Evolutionary conservation across 2,329 filamentous ascomycete genomes (phyloP).

Genomic region (Dothiorella sarmentorum): DNA sequence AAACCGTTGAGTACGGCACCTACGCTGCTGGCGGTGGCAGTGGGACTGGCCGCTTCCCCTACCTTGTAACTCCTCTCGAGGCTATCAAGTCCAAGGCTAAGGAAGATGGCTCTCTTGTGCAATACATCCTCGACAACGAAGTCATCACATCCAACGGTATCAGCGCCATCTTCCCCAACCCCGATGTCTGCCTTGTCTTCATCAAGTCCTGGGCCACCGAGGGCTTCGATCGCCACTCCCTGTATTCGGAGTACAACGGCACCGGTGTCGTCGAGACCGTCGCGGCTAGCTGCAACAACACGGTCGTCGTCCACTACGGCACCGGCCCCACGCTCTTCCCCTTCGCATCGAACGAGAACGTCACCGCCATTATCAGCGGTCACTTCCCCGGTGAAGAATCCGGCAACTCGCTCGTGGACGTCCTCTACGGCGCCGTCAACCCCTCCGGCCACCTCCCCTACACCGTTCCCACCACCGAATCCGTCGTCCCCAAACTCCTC

Average conservation of each 20-base stretch:
- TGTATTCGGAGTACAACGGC: constrained; percentile 42
- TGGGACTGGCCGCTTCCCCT: constrained; percentile 39
- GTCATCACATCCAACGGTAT: constrained; percentile 1
- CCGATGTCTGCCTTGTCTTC: constrained; percentile 54
- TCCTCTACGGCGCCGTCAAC: constrained; percentile 39
- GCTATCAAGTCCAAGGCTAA: constrained; percentile 35
- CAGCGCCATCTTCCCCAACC: constrained; percentile 26
- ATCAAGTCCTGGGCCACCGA: constrained; percentile 54
- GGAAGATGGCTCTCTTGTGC: constrained; percentile 9
- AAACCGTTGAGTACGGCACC: constrained; percentile 42
- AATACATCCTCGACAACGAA: constrained; percentile 14
- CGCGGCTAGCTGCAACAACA: constrained; percentile 48
- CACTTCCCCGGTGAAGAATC: constrained; percentile 43
- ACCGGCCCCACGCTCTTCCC: constrained; percentile 42
- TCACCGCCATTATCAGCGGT: constrained; percentile 40
- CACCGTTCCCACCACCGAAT: constrained; percentile 36
- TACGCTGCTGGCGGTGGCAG: constrained; percentile 40
- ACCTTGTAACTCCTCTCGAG: constrained; percentile 41
- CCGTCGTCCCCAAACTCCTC: constrained; percentile 28
- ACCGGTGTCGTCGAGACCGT: constrained; percentile 29
- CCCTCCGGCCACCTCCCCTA: constrained; percentile 39
- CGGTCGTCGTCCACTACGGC: constrained; percentile 48
- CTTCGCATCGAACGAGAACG: constrained; percentile 37
- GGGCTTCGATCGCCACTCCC: constrained; percentile 39
- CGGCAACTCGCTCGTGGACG: constrained; percentile 39